Conservation (phyloP, 495 filamentous ascomycete genomes). For the Halenospora varia region DNA sequence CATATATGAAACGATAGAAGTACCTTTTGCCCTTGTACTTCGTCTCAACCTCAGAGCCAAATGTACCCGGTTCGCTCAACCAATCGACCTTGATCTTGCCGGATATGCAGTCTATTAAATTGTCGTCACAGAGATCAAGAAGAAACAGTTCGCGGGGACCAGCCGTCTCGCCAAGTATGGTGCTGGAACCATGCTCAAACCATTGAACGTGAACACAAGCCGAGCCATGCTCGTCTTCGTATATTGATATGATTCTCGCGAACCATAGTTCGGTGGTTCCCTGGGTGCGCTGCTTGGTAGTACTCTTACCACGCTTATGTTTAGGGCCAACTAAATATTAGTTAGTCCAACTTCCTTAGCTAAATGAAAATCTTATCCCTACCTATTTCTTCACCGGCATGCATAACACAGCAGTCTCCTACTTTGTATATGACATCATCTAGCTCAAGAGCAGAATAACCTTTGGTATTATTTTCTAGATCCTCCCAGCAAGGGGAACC, state of each 20-base stretch:
- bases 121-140: slow-evolving; percentile 3
- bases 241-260: slow-evolving; percentile 7
- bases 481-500: background rate
- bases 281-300: no score
- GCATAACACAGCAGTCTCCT: slow-evolving; percentile 8
- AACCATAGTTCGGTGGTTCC: no score
- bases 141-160: slow-evolving; percentile 7
- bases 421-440: background rate
- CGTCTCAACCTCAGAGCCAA: background rate
- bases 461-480: background rate
- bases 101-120: background rate
- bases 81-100: slow-evolving; percentile 2
- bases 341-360: no score
- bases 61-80: background rate
- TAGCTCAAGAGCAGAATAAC: background rate
- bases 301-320: no score
- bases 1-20: slow-evolving; percentile 12
- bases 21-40: background rate
- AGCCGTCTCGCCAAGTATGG: slow-evolving; percentile 9
- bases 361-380: no score
- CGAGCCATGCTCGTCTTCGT: background rate
- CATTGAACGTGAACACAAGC: slow-evolving; percentile 5
- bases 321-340: no score
- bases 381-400: background rate
- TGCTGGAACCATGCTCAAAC: slow-evolving; percentile 7